phyloP scores from a whole-genome alignment of 345 rosid genomes.

The Citrus cavaleriei region DNA sequence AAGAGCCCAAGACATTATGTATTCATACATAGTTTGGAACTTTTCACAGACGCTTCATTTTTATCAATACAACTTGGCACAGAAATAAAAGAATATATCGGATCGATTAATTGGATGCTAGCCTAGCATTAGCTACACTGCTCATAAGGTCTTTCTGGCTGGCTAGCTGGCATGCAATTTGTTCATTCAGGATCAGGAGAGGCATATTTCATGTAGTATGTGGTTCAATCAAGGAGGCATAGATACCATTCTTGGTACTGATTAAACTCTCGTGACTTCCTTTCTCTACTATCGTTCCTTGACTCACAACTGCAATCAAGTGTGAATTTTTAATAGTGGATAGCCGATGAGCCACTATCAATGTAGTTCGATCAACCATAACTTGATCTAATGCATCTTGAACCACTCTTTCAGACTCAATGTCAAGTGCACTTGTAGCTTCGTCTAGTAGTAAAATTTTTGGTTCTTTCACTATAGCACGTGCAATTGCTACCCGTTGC shows the following conservation, averaged over 20 bases:
- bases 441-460: conserved; percentile 26
- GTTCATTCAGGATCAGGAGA: too few species aligned
- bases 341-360: conserved; percentile 30
- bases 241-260: conserved; percentile 22
- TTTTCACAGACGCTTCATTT: too few species aligned
- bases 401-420: conserved; percentile 31
- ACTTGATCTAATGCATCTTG: conserved; percentile 27
- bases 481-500: conserved; percentile 32
- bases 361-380: conserved; percentile 28
- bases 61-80: too few species aligned
- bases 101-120: too few species aligned
- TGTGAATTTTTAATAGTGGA: conserved; percentile 25
- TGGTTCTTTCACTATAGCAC: conserved; percentile 35
- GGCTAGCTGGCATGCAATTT: too few species aligned
- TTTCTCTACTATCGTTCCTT: conserved; percentile 29
- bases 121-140: too few species aligned
- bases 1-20: too few species aligned
- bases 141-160: too few species aligned
- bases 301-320: conserved; percentile 25
- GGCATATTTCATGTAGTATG: neutral
- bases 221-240: conserved; percentile 24
- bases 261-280: conserved; percentile 30
- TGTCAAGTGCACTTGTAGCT: conserved; percentile 35
- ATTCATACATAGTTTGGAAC: too few species aligned
- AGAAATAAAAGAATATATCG: too few species aligned